Base-by-base conservation (phyloP, 2,329 filamentous ascomycete genomes). In the Alternaria burnsii region DNA sequence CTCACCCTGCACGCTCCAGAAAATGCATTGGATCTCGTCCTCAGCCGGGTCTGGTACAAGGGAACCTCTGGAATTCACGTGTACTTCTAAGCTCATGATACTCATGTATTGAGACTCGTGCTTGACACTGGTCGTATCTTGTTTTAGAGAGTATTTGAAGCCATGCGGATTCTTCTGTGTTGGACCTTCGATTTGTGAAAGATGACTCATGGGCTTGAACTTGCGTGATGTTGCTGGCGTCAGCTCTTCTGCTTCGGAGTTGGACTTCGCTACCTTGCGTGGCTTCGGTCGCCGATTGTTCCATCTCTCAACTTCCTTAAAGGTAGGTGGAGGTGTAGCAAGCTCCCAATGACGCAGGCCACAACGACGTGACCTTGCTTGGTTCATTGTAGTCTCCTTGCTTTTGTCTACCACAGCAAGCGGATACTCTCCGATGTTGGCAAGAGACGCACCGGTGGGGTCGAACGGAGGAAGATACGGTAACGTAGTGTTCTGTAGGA, bases 71-170 rank as follows among this genome's bases (percentile, higher is more conserved):
- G 91, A 95, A 69, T 97, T 97, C 63, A 96, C 90, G 74, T 99
- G 94, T 5, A 98, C 81, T 75, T 99, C 95, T 7, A 99, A 79
- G 67, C 93, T 96, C 92, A 99, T 94, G 18, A 91, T 93, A 68
- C 92, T 97, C 95, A 99, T 98, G 76, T 97, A 97, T 69, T 95
- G 91, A 3, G 88, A 89, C 76, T 96, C 92, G 67, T 94, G 91
- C 71, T 92, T 87, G 18, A 96, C 88, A 67, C 89, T 93, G 0
- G 89, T 91, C 1, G 89, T 89, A 67, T 88, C 87, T 62, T 86
- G 85, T 72, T 89, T 91, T 68, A 94, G 93, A 0, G 91, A 93
- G 76, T 91, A 97, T 74, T 94, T 95, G 82, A 94, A 94, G 0
- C 91, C 92, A 74, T 94, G 85, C 62, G 87, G 89, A 70, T 92